Evolutionary conservation across 306 rosid species (phyloP).

Genomic region (Rubus parviflorus): DNA sequence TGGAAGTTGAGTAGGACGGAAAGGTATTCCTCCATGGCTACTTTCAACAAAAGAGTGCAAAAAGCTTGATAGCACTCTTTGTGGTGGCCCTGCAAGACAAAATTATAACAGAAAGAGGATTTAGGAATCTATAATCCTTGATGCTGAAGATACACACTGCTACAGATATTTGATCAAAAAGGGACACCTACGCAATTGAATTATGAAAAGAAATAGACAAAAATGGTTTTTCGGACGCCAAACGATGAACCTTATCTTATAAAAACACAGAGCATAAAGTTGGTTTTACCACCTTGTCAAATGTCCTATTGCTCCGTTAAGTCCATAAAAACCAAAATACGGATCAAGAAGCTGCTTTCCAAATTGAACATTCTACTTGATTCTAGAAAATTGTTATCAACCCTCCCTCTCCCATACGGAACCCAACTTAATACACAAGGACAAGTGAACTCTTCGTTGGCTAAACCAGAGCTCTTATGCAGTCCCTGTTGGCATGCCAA

Average conservation of each 20-base stretch:
- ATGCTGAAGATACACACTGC: not conserved
- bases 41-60: constrained; percentile 92
- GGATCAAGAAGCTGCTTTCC: too few relatives aligned
- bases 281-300: not conserved
- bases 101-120: constrained; percentile 22
- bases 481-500: not conserved
- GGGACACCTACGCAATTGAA: not conserved
- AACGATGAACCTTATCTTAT: not conserved
- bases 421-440: not conserved
- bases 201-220: not conserved
- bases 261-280: too few relatives aligned
- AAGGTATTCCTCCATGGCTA: constrained; percentile 86
- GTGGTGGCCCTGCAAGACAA: constrained; percentile 78
- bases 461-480: not conserved
- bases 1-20: constrained; percentile 84
- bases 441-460: not conserved
- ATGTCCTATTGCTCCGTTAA: not conserved
- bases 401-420: too few relatives aligned
- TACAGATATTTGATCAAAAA: not conserved
- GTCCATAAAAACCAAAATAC: not conserved
- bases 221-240: not conserved
- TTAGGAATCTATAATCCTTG: not conserved
- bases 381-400: too few relatives aligned
- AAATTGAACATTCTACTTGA: too few relatives aligned
- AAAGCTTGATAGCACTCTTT: constrained; percentile 82